Conservation (phyloP, 805 yeast genomes). For the Candida ascalaphidarum region DNA sequence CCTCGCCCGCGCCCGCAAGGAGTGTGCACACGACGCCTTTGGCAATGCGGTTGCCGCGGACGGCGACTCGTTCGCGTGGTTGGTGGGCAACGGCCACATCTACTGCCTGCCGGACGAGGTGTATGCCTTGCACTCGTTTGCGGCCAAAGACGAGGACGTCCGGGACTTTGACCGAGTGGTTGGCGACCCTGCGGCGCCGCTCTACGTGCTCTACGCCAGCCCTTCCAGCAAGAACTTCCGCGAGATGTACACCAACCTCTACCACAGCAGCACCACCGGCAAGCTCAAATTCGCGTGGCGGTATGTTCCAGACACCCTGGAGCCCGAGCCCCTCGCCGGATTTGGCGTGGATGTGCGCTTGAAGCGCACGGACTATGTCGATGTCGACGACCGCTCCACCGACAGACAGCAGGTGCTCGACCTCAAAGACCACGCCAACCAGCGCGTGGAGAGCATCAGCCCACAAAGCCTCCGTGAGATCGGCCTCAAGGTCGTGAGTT, state of each 20-base stretch:
- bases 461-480: slow-evolving; percentile 2
- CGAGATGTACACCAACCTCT: slow-evolving; percentile 50
- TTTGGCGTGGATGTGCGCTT: slow-evolving; percentile 60
- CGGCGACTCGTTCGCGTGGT: slow-evolving; percentile 33
- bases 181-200: slow-evolving; percentile 46
- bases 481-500: slow-evolving; percentile 4
- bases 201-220: slow-evolving; percentile 63
- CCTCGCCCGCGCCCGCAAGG: slow-evolving; percentile 8
- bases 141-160: slow-evolving; percentile 14
- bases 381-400: slow-evolving; percentile 57
- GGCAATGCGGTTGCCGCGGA: slow-evolving; percentile 15
- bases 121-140: slow-evolving; percentile 64
- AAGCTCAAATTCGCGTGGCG: slow-evolving; percentile 73
- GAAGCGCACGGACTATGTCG: slow-evolving; percentile 61
- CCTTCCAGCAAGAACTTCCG: slow-evolving; percentile 40
- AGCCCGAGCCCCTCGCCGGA: slow-evolving; percentile 37
- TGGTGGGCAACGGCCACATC: slow-evolving; percentile 40
- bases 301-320: slow-evolving; percentile 37
- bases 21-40: slow-evolving; percentile 22
- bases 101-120: slow-evolving; percentile 67
- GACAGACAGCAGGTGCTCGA: too few species aligned
- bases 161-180: slow-evolving; percentile 56
- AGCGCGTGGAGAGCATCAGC: too few species aligned
- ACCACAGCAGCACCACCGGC: slow-evolving; percentile 50
- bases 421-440: too few species aligned